Percentiles rank a stretch among this genome's conserved stretches.
These are phyloP conservation scores for Dioscorea dumetorum DNA, from an alignment of 106 monocot genomes.

Conservation along the genomic window DNA sequence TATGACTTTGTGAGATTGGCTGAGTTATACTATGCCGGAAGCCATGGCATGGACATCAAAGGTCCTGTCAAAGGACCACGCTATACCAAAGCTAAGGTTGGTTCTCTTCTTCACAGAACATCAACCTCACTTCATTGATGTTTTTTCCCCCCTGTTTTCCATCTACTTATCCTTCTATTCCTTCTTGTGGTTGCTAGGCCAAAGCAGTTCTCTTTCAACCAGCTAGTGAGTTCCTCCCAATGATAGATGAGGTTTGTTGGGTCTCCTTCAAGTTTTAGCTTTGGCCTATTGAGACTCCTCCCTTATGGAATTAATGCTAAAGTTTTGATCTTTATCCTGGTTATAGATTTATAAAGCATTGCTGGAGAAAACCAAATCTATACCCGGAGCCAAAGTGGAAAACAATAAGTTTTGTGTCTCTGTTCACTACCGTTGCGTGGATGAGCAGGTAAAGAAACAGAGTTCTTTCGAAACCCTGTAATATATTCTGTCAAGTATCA, in stretches of 20 bases:
- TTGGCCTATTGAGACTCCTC: no score
- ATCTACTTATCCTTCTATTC: neutral
- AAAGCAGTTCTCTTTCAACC: slow-evolving; percentile 59
- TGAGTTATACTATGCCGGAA: slow-evolving; percentile 77
- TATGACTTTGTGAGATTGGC: slow-evolving; percentile 59
- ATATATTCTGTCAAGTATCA: neutral
- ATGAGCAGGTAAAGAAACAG: slow-evolving; percentile 22
- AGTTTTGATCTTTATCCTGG: neutral
- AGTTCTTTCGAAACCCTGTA: neutral
- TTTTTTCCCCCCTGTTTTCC: neutral
- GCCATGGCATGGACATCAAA: slow-evolving; percentile 96
- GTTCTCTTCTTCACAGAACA: slow-evolving; percentile 5
- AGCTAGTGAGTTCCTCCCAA: slow-evolving; percentile 64
- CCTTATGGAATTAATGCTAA: no score
- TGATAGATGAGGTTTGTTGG: slow-evolving; percentile 50
- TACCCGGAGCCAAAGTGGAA: slow-evolving; percentile 30
- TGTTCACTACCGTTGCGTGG: slow-evolving; percentile 38
- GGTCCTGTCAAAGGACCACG: slow-evolving; percentile 18
- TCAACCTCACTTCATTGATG: no score
- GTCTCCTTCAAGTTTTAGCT: neutral
- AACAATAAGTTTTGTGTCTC: slow-evolving; percentile 47
- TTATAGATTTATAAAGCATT: slow-evolving; percentile 24
- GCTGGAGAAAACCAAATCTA: slow-evolving; percentile 22
- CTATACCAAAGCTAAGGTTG: slow-evolving; percentile 38
- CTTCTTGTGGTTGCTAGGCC: slow-evolving; percentile 25